Base-by-base conservation (phyloP, 2,329 filamentous ascomycete genomes). In the Polytolypa hystricis region DNA sequence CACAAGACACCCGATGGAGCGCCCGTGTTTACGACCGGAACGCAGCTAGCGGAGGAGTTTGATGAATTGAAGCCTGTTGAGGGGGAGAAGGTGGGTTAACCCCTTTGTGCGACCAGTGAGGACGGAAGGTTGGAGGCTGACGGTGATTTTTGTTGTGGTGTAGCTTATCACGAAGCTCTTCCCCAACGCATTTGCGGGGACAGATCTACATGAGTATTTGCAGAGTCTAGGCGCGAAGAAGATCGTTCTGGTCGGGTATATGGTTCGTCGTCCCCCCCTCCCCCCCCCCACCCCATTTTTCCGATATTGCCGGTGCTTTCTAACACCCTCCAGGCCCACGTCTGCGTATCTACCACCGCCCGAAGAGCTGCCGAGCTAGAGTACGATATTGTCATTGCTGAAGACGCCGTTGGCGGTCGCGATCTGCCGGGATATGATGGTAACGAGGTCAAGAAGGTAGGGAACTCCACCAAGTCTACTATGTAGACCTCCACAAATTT, bases 1-100 rank as follows among this genome's bases (percentile, higher is more conserved):
- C 78, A 82, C 53, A 54, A 66, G 33, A 67, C 68, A 0, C 74
- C 77, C 2, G 64, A 69, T 0, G 76, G 73, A 2, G 73, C 78
- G 0, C 78, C 78, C 0, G 64, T 83, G 3, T 83, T 83, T 56
- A 82, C 77, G 0, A 72, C 74, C 0, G 64, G 62, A 3, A 81
- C 77, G 0, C 49, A 62, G 4, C 60, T 83, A 4, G 76, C 72
- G 0, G 60, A 73, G 25, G 73, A 76, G 42, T 79, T 81, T 43
- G 60, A 68, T 0, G 75, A 79, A 46, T 55, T 82, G 27, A 65
- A 58, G 18, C 69, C 77, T 0, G 52, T 60, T 42, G 54, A 63
- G 0, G 49, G 67, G 39, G 79, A 83, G 54, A 71, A 71, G 48
- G 53, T 74, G 15, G 8, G 11, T 7, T 3, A 7, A 12, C 6